Evolutionary conservation across 2,329 filamentous ascomycete species (phyloP), one percentile per base, ranked within the genome.

Genomic region (Graphilbum fragrans): DNA sequence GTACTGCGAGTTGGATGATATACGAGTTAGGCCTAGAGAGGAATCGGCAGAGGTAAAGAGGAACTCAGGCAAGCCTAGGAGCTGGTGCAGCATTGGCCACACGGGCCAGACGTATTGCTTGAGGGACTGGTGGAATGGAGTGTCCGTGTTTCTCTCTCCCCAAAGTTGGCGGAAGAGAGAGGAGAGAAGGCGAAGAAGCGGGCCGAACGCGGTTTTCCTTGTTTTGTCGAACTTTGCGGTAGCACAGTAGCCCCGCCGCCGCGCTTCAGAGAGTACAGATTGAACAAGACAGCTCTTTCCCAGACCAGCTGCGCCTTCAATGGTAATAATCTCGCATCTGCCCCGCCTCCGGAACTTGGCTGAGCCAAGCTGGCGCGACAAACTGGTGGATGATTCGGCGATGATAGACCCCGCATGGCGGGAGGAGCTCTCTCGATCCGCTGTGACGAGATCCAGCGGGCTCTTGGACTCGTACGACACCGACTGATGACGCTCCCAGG

Each of bases 31-130:
- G 4, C 53, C 49, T 3, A 31, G 2, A 2, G 10, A 14, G 2
- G 41, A 40, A 17, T 46, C 46, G 5, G 44, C 25, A 3, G 50
- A 32, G 38, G 48, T 47, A 18, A 81, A 63, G 7, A 81, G 61
- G 60, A 90, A 93, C 52, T 90, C 80, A 1, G 77, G 77, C 23
- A 82, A 63, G 3, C 72, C 74, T 6, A 82, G 64, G 2, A 75
- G 58, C 46, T 70, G 70, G 51, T 80, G 75, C 43, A 82, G 61
- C 61, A 72, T 71, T 8, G 74, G 73, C 77, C 77, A 82, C 14
- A 77, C 67, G 2, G 77, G 77, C 21, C 69, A 69, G 35, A 80
- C 68, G 46, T 77, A 78, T 39, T 77, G 67, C 56, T 75, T 78
- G 27, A 82, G 54, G 2, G 67, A 60, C 49, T 74, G 70, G 46